Percentiles rank a stretch among this genome's conserved stretches.
These are phyloP conservation scores for Fusarium kyushuense DNA, from an alignment of 2,329 filamentous ascomycete genomes.

Conservation along the genomic window DNA sequence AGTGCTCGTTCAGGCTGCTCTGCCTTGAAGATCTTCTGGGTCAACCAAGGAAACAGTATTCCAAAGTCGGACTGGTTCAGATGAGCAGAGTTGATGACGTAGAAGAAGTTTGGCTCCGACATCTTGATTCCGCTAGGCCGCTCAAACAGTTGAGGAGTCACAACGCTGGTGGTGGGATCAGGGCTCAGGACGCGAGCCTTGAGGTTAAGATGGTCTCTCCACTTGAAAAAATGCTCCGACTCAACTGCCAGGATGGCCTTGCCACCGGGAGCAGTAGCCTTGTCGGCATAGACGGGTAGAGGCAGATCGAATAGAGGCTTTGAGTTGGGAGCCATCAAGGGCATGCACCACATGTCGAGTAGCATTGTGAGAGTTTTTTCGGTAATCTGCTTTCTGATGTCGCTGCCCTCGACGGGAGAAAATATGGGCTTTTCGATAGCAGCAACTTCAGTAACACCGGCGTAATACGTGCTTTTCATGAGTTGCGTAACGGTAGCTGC, in stretches of 20 bases:
- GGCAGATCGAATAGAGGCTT: slow-evolving; percentile 77
- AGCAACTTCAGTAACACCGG: slow-evolving; percentile 59
- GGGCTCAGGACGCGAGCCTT: slow-evolving; percentile 75
- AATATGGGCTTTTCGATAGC: slow-evolving; percentile 70
- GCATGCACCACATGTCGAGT: slow-evolving; percentile 85
- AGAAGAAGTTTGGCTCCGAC: slow-evolving; percentile 76
- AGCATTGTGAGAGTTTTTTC: slow-evolving; percentile 74
- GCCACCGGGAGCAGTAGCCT: slow-evolving; percentile 64
- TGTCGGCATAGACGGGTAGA: slow-evolving; percentile 73
- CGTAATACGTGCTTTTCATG: slow-evolving; percentile 82
- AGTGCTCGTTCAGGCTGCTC: slow-evolving; percentile 70
- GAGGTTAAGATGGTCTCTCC: slow-evolving; percentile 77
- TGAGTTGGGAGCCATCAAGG: slow-evolving; percentile 72
- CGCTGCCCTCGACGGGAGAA: slow-evolving; percentile 65
- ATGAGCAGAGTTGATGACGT: slow-evolving; percentile 79
- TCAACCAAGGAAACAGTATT: slow-evolving; percentile 80
- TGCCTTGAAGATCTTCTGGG: slow-evolving; percentile 67
- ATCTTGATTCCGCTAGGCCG: slow-evolving; percentile 58
- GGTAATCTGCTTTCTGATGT: slow-evolving; percentile 74
- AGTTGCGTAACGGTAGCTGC: slow-evolving; percentile 80
- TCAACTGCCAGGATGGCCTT: slow-evolving; percentile 75
- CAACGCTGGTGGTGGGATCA: slow-evolving; percentile 59
- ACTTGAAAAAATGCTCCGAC: slow-evolving; percentile 82
- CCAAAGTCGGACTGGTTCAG: slow-evolving; percentile 88
- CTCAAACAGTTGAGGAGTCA: slow-evolving; percentile 58